Evolutionary conservation across 441 rosid species (phyloP).

Genomic region (Arabidopsis lyrata): DNA sequence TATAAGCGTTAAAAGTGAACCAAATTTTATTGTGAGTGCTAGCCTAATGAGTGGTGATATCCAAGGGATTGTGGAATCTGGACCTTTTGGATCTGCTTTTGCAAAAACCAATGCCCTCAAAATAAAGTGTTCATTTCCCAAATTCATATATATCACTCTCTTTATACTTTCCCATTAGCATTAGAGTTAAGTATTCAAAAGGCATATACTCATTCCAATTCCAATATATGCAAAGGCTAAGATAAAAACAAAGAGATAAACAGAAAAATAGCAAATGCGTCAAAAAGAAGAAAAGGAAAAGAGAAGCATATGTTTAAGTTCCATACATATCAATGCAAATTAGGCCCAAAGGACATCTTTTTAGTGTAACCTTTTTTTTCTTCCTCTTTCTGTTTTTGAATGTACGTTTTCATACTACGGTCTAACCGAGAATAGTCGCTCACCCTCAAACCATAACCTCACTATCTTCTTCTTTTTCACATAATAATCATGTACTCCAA

Average conservation of each 20-base stretch:
- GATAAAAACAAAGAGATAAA: too few relatives aligned
- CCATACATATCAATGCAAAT: not conserved
- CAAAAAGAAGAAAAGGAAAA: not conserved
- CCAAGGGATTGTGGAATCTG: constrained; percentile 51
- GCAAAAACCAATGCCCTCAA: not conserved
- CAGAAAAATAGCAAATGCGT: not conserved
- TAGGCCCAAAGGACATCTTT: not conserved
- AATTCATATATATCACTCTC: not conserved
- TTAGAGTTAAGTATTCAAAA: not conserved
- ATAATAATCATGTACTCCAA: not conserved
- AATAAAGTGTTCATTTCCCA: not conserved
- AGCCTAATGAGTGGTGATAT: constrained; percentile 34
- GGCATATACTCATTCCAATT: not conserved
- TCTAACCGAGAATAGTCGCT: not conserved
- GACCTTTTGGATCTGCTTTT: constrained; percentile 52
- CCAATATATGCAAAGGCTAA: too few relatives aligned
- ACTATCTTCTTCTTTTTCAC: not conserved
- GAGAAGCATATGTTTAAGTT: not conserved
- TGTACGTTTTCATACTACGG: not conserved
- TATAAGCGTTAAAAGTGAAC: constrained; percentile 1
- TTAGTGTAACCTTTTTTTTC: not conserved
- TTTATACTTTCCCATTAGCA: not conserved
- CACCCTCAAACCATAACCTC: not conserved
- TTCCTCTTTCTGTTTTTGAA: not conserved
- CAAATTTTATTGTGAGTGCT: constrained; percentile 14